phyloP scores from a whole-genome alignment of 2,329 filamentous ascomycete species.

The Pseudogymnoascus sp. region DNA sequence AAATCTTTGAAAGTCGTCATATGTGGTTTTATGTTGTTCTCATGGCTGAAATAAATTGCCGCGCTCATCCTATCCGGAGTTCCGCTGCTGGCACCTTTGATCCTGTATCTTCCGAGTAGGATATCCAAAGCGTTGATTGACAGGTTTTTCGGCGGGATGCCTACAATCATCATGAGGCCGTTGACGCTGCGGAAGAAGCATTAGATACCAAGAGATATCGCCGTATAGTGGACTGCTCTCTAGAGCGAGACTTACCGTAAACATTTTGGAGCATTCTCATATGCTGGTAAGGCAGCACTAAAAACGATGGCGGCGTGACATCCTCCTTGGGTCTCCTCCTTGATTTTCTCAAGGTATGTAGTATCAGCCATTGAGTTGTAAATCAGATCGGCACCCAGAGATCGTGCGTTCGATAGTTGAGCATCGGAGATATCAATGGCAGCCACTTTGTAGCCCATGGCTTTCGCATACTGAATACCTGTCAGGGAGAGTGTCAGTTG shows the following conservation, averaged over 20 bases:
- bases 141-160: conserved; percentile 15
- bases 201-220: not conserved
- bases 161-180: conserved; percentile 20
- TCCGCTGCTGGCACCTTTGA: conserved; percentile 16
- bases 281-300: conserved; percentile 15
- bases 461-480: conserved; percentile 17
- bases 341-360: conserved; percentile 17
- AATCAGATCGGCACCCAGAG: conserved; percentile 14
- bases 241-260: conserved; percentile 8
- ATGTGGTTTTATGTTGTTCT: conserved; percentile 18
- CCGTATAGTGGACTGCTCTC: not conserved
- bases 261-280: conserved; percentile 16
- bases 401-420: conserved; percentile 16
- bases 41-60: conserved; percentile 17
- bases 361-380: conserved; percentile 17
- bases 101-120: conserved; percentile 14
- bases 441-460: conserved; percentile 17
- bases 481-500: not conserved
- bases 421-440: conserved; percentile 17
- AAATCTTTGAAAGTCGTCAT: conserved; percentile 16
- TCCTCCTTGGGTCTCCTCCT: conserved; percentile 16
- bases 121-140: conserved; percentile 16
- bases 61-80: conserved; percentile 16
- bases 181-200: not conserved
- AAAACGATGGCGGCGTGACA: conserved; percentile 18